Percentiles rank a stretch among this genome's conserved stretches.
Evolutionary conservation across 139 green algal species (phyloP).

Genomic region (Chlorella sp.): DNA sequence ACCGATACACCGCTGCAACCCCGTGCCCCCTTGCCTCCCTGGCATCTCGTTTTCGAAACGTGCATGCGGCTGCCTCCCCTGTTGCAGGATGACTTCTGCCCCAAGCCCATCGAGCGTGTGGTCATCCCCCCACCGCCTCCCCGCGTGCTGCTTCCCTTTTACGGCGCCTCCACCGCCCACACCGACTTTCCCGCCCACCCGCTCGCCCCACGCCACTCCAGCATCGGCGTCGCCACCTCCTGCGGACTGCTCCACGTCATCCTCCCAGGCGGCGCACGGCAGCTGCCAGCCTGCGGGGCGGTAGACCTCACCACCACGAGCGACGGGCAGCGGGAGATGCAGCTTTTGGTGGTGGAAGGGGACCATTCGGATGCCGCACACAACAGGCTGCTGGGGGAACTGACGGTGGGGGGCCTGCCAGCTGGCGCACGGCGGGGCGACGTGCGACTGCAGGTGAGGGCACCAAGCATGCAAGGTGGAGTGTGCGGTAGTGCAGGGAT

Average conservation of each 20-base stretch:
- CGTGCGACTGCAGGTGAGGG: neutral
- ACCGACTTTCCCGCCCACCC: neutral
- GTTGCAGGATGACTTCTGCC: neutral
- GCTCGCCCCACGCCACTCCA: neutral
- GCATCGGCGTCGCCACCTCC: neutral
- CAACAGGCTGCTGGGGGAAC: constrained; percentile 3
- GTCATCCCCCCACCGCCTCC: neutral
- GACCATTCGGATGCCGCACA: neutral
- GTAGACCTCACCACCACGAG: neutral
- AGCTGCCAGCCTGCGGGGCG: neutral
- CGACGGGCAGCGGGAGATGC: neutral
- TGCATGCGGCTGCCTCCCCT: neutral
- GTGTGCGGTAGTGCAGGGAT: no score
- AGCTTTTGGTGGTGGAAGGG: neutral
- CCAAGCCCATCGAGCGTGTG: neutral
- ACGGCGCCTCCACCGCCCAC: neutral
- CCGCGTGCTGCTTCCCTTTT: neutral
- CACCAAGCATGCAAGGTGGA: no score
- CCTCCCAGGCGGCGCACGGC: neutral
- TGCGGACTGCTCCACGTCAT: neutral
- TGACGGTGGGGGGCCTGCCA: neutral
- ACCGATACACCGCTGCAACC: neutral
- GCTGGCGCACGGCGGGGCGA: neutral
- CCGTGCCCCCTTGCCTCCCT: neutral
- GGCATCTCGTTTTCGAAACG: neutral